These are phyloP conservation scores for Syzygium aqueum DNA, from an alignment of 345 rosid species.

Conservation along the genomic window DNA sequence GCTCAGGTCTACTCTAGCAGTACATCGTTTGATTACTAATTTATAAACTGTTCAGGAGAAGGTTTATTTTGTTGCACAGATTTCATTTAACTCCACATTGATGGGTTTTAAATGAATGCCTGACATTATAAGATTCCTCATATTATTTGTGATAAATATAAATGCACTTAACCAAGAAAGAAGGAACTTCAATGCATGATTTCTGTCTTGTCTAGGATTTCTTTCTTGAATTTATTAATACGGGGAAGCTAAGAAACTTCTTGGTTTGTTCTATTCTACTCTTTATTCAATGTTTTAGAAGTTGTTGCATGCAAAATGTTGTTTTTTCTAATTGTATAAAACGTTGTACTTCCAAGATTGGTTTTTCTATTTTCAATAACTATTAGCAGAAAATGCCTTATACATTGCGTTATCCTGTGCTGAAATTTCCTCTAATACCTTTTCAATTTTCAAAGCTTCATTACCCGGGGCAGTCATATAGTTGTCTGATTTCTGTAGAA, in stretches of 20 bases:
- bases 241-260: not conserved
- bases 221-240: not conserved
- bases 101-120: not conserved
- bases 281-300: not conserved
- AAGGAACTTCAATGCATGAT: not conserved
- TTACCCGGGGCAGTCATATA: not conserved
- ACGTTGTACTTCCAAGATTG: not conserved
- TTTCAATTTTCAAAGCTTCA: not conserved
- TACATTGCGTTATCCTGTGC: not conserved
- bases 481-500: not conserved
- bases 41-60: not conserved
- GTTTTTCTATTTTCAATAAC: not conserved
- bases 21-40: not conserved
- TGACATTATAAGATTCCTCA: not conserved
- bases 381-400: not conserved
- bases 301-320: not conserved
- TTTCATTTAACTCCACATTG: not conserved
- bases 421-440: not conserved
- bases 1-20: constrained; percentile 55
- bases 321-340: not conserved
- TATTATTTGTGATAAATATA: not conserved
- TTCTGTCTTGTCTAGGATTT: not conserved
- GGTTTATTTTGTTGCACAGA: not conserved
- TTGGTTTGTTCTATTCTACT: not conserved
- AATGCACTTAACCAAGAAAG: not conserved